These are phyloP conservation scores for Penicillium maclennaniae DNA, from an alignment of 495 filamentous ascomycete species.

Conservation along the genomic window DNA sequence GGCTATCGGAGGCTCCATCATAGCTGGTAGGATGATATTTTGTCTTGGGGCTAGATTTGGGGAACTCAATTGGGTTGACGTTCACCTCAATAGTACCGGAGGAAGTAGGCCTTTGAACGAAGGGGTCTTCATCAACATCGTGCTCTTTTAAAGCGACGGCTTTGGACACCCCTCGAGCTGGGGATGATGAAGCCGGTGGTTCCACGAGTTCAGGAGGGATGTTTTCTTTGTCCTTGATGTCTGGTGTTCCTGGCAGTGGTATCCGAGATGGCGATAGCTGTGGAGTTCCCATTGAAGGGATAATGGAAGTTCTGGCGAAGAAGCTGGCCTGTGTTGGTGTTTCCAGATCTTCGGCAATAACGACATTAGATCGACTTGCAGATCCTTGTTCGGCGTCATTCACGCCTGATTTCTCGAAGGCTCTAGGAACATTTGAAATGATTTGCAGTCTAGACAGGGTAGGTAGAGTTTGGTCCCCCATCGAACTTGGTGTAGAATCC, in stretches of 20 bases:
- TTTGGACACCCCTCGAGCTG: slow-evolving; percentile 1
- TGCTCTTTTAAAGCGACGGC: slow-evolving; percentile 11
- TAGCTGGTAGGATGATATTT: not conserved
- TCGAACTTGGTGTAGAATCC: not conserved
- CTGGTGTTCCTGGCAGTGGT: slow-evolving; percentile 5
- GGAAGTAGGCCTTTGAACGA: not conserved
- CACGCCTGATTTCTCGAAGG: not conserved
- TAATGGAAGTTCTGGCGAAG: not conserved
- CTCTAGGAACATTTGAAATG: not conserved
- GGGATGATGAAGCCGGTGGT: not conserved
- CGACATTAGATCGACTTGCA: not conserved
- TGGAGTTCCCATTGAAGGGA: not conserved
- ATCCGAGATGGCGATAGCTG: slow-evolving; percentile 3
- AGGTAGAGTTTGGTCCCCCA: not conserved
- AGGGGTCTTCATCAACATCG: slow-evolving; percentile 4
- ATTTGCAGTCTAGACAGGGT: not conserved
- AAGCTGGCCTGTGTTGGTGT: slow-evolving; percentile 17
- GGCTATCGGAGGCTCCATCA: not conserved
- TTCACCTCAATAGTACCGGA: too few species aligned
- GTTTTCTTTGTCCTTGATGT: slow-evolving; percentile 22
- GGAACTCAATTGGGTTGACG: not conserved
- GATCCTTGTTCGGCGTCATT: not conserved
- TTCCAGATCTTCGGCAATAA: slow-evolving; percentile 8
- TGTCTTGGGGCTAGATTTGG: not conserved
- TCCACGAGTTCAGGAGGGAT: slow-evolving; percentile 9